phyloP scores from a whole-genome alignment of 306 rosid species.

The Bauhinia variegata region DNA sequence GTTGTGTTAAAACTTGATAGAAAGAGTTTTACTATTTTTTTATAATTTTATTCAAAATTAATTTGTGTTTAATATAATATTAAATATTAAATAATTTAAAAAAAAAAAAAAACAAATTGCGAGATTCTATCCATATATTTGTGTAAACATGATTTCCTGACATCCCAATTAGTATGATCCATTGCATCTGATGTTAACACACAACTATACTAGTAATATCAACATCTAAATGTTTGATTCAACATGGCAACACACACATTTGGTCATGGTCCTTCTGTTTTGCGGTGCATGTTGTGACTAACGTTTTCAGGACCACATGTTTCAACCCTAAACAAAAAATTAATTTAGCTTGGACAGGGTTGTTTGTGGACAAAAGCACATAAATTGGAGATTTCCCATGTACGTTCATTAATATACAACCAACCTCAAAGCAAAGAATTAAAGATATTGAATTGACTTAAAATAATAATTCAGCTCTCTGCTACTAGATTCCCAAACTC shows the following conservation, averaged over 20 bases:
- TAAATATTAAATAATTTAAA: no score
- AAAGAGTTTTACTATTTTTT: no score
- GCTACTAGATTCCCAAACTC: no score
- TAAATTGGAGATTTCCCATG: constrained; percentile 13
- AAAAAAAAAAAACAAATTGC: no score
- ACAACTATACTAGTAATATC: neutral
- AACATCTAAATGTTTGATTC: neutral
- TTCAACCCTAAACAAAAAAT: neutral
- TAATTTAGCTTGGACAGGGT: neutral
- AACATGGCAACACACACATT: neutral
- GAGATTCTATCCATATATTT: no score
- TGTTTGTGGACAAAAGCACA: neutral
- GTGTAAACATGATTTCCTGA: no score
- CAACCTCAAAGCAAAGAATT: neutral
- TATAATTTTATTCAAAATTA: no score
- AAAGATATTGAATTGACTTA: no score
- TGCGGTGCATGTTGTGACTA: neutral
- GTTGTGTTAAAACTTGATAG: no score
- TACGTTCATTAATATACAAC: neutral
- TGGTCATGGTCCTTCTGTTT: neutral
- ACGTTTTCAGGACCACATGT: neutral
- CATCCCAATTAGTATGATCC: neutral
- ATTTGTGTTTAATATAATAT: no score
- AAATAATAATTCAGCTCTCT: no score
- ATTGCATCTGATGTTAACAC: neutral